These are phyloP conservation scores for Fusarium staphyleae DNA, from an alignment of 2,329 filamentous ascomycete species.

Conservation along the genomic window DNA sequence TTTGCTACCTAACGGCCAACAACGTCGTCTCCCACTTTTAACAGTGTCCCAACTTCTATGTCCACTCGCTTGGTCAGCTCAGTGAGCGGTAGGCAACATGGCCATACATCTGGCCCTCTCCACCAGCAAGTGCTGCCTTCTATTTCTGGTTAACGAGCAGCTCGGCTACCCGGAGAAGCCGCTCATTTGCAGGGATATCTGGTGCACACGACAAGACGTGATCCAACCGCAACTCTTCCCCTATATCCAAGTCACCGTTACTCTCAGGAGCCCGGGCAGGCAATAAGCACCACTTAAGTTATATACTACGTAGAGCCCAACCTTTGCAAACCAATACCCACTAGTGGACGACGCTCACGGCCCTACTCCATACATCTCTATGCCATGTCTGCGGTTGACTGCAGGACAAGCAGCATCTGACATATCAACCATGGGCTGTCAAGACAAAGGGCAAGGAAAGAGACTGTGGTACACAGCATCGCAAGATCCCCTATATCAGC, in stretches of 20 bases:
- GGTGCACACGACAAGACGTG: slow-evolving; percentile 29
- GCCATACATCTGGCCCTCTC: slow-evolving; percentile 14
- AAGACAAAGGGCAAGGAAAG: slow-evolving; percentile 30
- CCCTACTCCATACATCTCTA: not conserved
- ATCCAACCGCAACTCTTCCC: slow-evolving; percentile 16
- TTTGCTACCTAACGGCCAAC: too few species aligned
- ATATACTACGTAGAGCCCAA: not conserved
- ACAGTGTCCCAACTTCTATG: not conserved
- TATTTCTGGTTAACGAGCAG: not conserved
- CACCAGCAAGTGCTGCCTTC: slow-evolving; percentile 5
- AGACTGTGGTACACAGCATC: slow-evolving; percentile 27
- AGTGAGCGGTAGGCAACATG: slow-evolving; percentile 6
- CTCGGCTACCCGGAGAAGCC: slow-evolving; percentile 17
- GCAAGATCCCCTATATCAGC: slow-evolving; percentile 11
- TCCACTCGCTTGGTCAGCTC: slow-evolving; percentile 13
- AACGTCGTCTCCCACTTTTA: too few species aligned
- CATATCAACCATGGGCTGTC: slow-evolving; percentile 33
- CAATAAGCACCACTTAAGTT: slow-evolving; percentile 5
- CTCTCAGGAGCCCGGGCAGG: slow-evolving; percentile 1
- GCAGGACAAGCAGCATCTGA: slow-evolving; percentile 32
- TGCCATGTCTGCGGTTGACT: slow-evolving; percentile 22
- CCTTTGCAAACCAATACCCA: too few species aligned
- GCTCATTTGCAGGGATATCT: slow-evolving; percentile 23
- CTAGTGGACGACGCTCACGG: too few species aligned
- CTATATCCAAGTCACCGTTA: slow-evolving; percentile 14